Base-by-base conservation (phyloP, 2,329 filamentous ascomycete genomes). In the Grosmannia huntii region DNA sequence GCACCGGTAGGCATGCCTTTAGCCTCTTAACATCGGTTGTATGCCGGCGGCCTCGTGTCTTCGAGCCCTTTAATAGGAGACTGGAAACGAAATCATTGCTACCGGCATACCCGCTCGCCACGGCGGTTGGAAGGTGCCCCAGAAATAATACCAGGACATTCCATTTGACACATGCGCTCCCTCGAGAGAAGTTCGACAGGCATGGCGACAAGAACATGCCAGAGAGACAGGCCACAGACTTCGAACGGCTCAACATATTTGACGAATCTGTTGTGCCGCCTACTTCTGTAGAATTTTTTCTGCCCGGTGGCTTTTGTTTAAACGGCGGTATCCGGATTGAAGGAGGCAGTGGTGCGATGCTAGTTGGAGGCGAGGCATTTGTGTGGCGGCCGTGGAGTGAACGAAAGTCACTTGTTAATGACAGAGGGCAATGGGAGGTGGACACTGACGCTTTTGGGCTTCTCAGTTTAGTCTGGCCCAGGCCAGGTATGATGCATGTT, bases 321-420 rank as follows among this genome's bases (percentile, higher is more conserved):
- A 87, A 94, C 71, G 95, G 85, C 65, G 90, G 91, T 12, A 74
- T 87, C 41, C 84, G 81, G 57, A 82, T 95, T 33, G 73, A 73
- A 58, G 68, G 71, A 27, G 76, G 75, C 57, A 71, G 69, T 23
- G 80, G 79, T 2, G 76, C 82, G 0, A 68, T 99, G 61, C 77
- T 99, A 5, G 80, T 96, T 1, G 86, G 84, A 48, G 92, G 92
- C 6, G 90, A 97, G 71, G 90, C 86, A 0, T 97, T 96, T 69
- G 73, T 77, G 55, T 99, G 94, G 94, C 76, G 81, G 68, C 94
- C 94, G 5, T 96, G 92, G 90, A 72, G 55, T 61, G 64, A 57
- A 56, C 68, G 66, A 55, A 72, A 68, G 71, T 72, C 67, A 65
- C 72, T 95, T 65, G 68, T 86, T 58, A 95, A 96, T 70, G 72